These are phyloP conservation scores for Pseudogymnoascus sp. DNA, from an alignment of 2,329 filamentous ascomycete species.

Conservation along the genomic window DNA sequence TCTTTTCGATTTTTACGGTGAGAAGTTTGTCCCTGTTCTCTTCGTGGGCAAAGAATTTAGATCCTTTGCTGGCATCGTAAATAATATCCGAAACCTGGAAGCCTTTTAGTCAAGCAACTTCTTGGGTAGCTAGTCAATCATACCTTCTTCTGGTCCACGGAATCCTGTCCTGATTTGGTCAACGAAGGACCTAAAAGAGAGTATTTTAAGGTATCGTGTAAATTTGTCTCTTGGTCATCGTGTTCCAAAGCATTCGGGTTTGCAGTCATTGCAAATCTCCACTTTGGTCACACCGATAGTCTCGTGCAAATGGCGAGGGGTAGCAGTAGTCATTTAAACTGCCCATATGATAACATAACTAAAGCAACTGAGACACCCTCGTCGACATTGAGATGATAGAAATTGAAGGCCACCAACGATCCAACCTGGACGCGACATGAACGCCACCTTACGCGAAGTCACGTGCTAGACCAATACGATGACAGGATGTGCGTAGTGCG, in stretches of 20 bases:
- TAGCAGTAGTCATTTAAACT: not conserved
- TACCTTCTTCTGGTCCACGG: slow-evolving; percentile 84
- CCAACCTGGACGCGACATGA: not conserved
- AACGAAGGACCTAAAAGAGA: slow-evolving; percentile 82
- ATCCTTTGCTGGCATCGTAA: slow-evolving; percentile 92
- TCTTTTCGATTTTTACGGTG: slow-evolving; percentile 76
- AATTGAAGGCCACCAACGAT: not conserved
- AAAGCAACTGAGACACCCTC: not conserved
- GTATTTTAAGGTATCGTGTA: slow-evolving; percentile 71
- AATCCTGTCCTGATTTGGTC: slow-evolving; percentile 87
- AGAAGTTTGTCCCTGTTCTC: slow-evolving; percentile 72
- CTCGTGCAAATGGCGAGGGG: not conserved
- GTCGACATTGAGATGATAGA: not conserved
- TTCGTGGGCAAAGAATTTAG: slow-evolving; percentile 92
- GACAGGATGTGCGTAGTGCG: not conserved
- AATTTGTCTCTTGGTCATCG: not conserved
- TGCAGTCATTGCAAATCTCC: slow-evolving; percentile 3
- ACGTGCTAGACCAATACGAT: not conserved
- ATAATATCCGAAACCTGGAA: slow-evolving; percentile 83
- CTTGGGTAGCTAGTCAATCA: not conserved
- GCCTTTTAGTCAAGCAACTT: slow-evolving; percentile 10
- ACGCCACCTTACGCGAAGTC: slow-evolving; percentile 1
- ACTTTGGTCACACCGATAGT: not conserved
- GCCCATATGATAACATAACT: not conserved
- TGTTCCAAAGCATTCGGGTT: not conserved